Evolutionary conservation across 2,329 filamentous ascomycete species (phyloP).

Genomic region (Arthrobotrys entomopaga): DNA sequence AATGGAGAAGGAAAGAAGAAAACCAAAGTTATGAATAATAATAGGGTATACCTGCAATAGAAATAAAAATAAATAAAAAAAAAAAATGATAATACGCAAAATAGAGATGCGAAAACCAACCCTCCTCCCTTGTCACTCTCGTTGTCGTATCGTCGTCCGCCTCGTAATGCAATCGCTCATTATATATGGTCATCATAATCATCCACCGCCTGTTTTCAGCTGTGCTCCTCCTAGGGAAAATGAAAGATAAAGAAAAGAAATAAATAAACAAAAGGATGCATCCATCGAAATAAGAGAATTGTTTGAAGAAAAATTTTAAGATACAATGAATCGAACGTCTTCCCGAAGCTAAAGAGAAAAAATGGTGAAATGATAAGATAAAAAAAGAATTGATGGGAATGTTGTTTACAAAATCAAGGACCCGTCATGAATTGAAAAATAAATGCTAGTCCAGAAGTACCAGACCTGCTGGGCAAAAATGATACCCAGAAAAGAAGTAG

Average conservation of each 20-base stretch:
- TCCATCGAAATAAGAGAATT: slow-evolving; percentile 11
- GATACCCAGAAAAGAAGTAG: slow-evolving; percentile 11
- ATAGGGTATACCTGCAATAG: neutral
- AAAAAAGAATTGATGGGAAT: neutral
- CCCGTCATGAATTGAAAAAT: slow-evolving; percentile 17
- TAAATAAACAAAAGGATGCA: neutral
- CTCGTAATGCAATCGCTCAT: slow-evolving; percentile 15
- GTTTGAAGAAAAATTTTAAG: slow-evolving; percentile 25
- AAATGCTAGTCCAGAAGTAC: slow-evolving; percentile 1
- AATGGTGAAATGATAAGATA: neutral
- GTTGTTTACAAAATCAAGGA: slow-evolving; percentile 31
- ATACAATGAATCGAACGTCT: slow-evolving; percentile 35
- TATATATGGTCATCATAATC: slow-evolving; percentile 13
- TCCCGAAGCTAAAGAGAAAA: neutral
- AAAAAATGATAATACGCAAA: neutral
- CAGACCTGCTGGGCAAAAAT: slow-evolving; percentile 5
- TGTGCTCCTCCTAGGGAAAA: slow-evolving; percentile 28
- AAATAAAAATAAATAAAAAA: neutral
- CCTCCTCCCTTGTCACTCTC: neutral
- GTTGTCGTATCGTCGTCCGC: neutral
- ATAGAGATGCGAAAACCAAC: neutral
- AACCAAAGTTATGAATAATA: neutral
- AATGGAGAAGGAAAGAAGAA: neutral
- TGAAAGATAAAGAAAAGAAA: slow-evolving; percentile 16
- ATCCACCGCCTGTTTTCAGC: neutral